These are phyloP conservation scores for Erythrophleum ivorense DNA, from an alignment of 331 rosid species.

Conservation along the genomic window DNA sequence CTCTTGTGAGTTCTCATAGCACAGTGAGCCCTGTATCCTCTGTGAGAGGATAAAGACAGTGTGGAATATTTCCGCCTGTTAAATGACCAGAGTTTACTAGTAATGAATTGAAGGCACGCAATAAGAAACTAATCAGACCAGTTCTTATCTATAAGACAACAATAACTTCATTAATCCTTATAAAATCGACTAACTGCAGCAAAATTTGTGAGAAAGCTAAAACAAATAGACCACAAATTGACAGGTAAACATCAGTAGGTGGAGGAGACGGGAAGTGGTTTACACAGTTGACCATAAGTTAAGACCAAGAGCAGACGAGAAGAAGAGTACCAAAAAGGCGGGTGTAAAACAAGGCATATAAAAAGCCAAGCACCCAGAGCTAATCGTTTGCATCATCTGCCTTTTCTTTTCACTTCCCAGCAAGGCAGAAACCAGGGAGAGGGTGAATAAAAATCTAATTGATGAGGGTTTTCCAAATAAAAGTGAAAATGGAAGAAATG, in stretches of 20 bases:
- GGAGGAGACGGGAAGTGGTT: not conserved
- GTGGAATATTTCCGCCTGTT: not conserved
- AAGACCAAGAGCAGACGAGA: not conserved
- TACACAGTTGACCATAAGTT: not conserved
- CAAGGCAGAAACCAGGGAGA: not conserved
- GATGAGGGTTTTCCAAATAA: not conserved
- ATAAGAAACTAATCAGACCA: not conserved
- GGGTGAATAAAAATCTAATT: not conserved
- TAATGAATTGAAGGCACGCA: not conserved
- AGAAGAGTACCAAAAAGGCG: not conserved
- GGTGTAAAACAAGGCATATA: not conserved
- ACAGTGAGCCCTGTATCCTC: too few species aligned
- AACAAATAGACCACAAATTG: not conserved
- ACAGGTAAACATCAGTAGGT: not conserved
- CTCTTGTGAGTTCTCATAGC: not conserved
- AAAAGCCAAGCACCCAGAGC: not conserved
- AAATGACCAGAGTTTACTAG: not conserved
- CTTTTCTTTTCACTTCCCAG: not conserved
- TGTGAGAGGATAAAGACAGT: not conserved
- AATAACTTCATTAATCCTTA: not conserved
- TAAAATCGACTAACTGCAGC: not conserved
- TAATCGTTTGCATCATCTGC: not conserved
- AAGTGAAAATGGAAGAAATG: not conserved
- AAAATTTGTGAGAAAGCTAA: slow-evolving; percentile 1
- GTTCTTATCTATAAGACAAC: not conserved